Base-by-base conservation (phyloP, 1,139 yeast species). In the Suhomyces yuchorum region DNA sequence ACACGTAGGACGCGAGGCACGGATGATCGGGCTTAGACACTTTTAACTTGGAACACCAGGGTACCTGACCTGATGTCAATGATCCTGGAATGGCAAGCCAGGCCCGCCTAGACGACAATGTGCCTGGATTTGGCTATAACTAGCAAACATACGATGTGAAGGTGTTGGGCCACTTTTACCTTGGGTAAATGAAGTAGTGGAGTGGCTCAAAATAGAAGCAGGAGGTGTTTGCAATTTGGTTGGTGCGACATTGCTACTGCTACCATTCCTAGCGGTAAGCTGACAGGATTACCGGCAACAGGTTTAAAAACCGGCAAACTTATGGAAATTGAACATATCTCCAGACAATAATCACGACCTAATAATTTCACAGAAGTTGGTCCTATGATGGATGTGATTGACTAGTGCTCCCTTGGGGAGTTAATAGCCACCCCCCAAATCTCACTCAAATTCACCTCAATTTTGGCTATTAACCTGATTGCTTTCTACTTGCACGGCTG, bases 1-100 rank as follows among this genome's bases (percentile, higher is more conserved):
- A 40, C 40, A 34, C 40, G 47, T 39, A 38, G 42, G 39, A 43
- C 46, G 46, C 46, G 42, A 30, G 42, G 42, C 36, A 26, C 42
- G 36, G 42, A 30, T 15, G 19, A 17, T 23, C 20, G 39, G 34
- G 34, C 14, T 30, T 19, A 33, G 38, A 35, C 39, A 37, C 39
- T 30, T 26, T 12, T 26, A 26, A 26, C 30, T 26, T 14, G 34
- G 18, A 15, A 15, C 18, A 30, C 34, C 34, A 30, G 34, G 34
- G 34, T 8, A 22, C 30, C 28, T 37, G 39, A 37, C 39, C 30
- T 19, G 11, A 34, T 15, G 26, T 3, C 14, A 9, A 12, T 3
- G n/a, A 8, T 26, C 7, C 7, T 26, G 30, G n/a, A 26, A 12
- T 2, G 5, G 4, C 14, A 26, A 12, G 14, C 30, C n/a, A 12